phyloP scores from a whole-genome alignment of 495 filamentous ascomycete species.

The Geopyxis carbonaria region DNA sequence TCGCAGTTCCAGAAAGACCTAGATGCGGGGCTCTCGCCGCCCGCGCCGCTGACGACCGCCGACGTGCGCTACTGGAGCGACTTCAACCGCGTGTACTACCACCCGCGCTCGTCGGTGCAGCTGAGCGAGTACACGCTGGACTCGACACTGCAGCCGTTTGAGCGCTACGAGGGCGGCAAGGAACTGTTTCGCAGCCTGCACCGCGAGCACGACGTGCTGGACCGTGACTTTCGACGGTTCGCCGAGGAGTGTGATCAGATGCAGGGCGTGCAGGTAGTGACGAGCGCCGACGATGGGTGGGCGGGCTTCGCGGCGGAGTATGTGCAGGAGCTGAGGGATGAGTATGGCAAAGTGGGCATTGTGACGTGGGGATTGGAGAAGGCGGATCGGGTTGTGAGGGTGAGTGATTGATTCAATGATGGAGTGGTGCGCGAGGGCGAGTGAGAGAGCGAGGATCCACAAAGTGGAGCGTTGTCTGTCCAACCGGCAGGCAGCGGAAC shows the following conservation, averaged over 20 bases:
- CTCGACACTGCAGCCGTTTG: conserved; percentile 63
- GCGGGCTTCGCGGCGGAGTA: conserved; percentile 70
- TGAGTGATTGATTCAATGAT: no score
- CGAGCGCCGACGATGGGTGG: conserved; percentile 77
- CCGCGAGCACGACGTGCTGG: conserved; percentile 69
- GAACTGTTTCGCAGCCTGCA: conserved; percentile 69
- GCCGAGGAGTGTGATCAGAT: conserved; percentile 86
- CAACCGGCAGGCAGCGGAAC: no score
- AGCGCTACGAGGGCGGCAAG: conserved; percentile 59
- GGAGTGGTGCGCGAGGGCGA: no score
- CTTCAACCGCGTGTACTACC: conserved; percentile 77
- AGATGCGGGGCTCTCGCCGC: conserved; percentile 42
- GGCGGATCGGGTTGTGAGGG: conserved; percentile 39
- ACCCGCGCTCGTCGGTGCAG: conserved; percentile 75
- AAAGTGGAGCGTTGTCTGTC: no score
- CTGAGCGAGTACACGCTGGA: conserved; percentile 74
- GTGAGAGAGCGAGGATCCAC: no score
- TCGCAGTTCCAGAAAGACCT: conserved; percentile 64
- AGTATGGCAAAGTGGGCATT: conserved; percentile 70
- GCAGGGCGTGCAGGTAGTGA: conserved; percentile 71
- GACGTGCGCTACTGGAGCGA: conserved; percentile 90
- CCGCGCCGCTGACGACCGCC: conserved; percentile 44
- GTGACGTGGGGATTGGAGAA: conserved; percentile 76
- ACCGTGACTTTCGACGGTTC: conserved; percentile 72
- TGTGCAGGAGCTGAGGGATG: conserved; percentile 66